Percentiles rank a stretch among this genome's conserved stretches.
Evolutionary conservation across 2,329 filamentous ascomycete genomes (phyloP).

Genomic region (Fusarium ramigenum): DNA sequence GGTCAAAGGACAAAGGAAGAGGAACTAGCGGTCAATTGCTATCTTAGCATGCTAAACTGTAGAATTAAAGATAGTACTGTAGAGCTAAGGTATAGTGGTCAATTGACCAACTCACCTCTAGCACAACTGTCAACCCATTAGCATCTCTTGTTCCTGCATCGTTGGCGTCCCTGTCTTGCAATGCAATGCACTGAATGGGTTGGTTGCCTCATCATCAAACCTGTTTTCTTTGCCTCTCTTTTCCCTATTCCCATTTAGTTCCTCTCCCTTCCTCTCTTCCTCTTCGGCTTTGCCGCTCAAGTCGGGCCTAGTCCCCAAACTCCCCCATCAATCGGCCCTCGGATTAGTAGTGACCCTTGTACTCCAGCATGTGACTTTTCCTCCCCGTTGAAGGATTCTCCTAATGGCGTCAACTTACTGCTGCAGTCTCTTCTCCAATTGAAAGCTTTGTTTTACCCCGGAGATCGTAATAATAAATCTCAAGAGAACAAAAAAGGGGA

Average conservation of each 20-base stretch:
- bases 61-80: background rate
- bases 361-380: conserved; percentile 21
- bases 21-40: background rate
- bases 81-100: background rate
- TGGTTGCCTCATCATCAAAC: conserved; percentile 13
- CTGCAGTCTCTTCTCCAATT: background rate
- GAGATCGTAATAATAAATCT: background rate
- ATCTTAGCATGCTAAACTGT: background rate
- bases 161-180: conserved; percentile 2
- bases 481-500: background rate
- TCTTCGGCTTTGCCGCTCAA: conserved; percentile 18
- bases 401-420: background rate
- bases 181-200: conserved; percentile 5
- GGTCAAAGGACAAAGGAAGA: background rate
- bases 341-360: background rate
- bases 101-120: background rate
- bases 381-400: background rate
- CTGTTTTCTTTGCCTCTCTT: conserved; percentile 3
- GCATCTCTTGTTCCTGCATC: conserved; percentile 27
- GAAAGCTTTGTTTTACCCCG: background rate
- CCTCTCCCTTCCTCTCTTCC: background rate
- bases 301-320: conserved; percentile 14
- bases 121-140: background rate
- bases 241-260: background rate
- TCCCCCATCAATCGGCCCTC: conserved; percentile 13